phyloP scores from a whole-genome alignment of 768 basidiomycete species.

The Pleurotus eryngii region DNA sequence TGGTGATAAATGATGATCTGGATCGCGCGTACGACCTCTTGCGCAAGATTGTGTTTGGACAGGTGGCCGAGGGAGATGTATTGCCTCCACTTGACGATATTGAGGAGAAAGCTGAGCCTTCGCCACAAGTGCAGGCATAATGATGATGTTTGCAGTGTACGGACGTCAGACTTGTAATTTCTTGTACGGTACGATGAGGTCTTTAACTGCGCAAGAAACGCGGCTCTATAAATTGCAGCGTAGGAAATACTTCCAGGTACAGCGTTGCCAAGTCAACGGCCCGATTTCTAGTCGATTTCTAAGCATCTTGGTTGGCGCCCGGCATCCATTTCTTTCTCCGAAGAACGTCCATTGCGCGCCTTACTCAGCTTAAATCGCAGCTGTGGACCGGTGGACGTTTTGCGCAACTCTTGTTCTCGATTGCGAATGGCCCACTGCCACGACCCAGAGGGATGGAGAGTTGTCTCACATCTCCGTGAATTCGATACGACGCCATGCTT shows the following conservation, averaged over 20 bases:
- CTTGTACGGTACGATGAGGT: too few species aligned
- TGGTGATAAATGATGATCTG: constrained; percentile 89
- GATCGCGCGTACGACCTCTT: constrained; percentile 81
- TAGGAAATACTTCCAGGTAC: too few species aligned
- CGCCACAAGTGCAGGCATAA: too few species aligned
- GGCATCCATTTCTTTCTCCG: too few species aligned
- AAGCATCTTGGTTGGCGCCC: too few species aligned
- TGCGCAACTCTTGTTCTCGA: constrained; percentile 2
- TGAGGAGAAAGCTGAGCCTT: not conserved
- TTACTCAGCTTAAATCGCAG: not conserved
- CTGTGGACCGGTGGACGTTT: not conserved
- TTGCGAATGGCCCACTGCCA: constrained; percentile 42
- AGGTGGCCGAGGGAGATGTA: constrained; percentile 52
- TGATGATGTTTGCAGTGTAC: too few species aligned
- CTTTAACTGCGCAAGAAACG: too few species aligned
- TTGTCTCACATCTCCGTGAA: constrained; percentile 51
- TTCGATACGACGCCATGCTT: constrained; percentile 84
- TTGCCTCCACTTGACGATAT: constrained; percentile 63
- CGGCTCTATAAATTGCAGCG: too few species aligned
- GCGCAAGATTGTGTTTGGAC: constrained; percentile 72
- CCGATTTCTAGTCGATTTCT: too few species aligned
- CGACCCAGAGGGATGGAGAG: constrained; percentile 63
- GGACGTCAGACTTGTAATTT: too few species aligned
- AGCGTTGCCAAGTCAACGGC: too few species aligned
- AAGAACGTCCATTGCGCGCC: not conserved